Evolutionary conservation across 108 stramenopile species (phyloP).

Genomic region (Skeletonema tropicum): DNA sequence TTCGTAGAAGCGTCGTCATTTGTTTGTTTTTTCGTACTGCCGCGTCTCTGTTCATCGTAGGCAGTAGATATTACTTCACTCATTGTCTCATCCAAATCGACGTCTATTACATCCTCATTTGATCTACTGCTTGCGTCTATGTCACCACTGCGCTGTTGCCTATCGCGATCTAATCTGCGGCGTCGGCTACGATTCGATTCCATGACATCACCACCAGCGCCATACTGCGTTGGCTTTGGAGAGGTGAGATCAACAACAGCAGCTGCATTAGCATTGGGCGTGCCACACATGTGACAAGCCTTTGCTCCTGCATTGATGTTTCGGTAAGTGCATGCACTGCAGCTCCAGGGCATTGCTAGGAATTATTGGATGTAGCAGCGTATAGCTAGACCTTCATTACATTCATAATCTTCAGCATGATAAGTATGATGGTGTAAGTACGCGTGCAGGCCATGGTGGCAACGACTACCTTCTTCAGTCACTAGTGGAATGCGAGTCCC

Average conservation of each 20-base stretch:
- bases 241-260: conserved; percentile 28
- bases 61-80: background rate
- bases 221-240: conserved; percentile 6
- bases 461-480: too few species aligned
- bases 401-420: too few species aligned
- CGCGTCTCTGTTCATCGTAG: background rate
- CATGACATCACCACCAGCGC: conserved; percentile 18
- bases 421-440: too few species aligned
- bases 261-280: background rate
- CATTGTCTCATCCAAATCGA: conserved; percentile 7
- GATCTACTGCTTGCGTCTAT: background rate
- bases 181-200: conserved; percentile 39
- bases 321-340: conserved; percentile 30
- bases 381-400: too few species aligned
- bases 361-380: too few species aligned
- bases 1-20: background rate
- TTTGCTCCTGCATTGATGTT: conserved; percentile 26
- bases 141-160: background rate
- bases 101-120: background rate
- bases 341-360: conserved; percentile 21
- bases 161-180: background rate
- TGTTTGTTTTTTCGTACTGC: background rate
- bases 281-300: conserved; percentile 24
- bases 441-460: too few species aligned
- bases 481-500: too few species aligned